Percentiles rank a stretch among this genome's conserved stretches.
Evolutionary conservation across 2,329 filamentous ascomycete genomes (phyloP).

Genomic region (Aspergillus luchuensis): DNA sequence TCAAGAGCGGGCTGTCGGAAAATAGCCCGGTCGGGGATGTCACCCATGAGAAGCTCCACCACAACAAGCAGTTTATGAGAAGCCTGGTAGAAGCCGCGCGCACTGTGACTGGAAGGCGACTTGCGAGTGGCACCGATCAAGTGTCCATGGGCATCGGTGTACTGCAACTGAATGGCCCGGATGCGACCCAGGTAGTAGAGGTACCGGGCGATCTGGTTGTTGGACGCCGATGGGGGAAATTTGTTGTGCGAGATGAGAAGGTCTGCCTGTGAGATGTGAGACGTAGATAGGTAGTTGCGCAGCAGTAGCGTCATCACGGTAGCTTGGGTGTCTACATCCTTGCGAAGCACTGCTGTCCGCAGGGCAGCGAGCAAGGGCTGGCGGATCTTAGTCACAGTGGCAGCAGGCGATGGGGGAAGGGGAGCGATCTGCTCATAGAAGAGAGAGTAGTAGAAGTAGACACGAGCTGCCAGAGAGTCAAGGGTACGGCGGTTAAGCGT

Average conservation of each 20-base stretch:
- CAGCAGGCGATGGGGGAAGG: slow-evolving; percentile 83
- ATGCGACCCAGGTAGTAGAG: slow-evolving; percentile 97
- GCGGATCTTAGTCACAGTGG: slow-evolving; percentile 81
- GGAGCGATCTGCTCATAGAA: slow-evolving; percentile 91
- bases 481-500: slow-evolving; percentile 89
- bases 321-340: slow-evolving; percentile 96
- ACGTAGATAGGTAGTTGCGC: slow-evolving; percentile 93
- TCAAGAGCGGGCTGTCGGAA: slow-evolving; percentile 91
- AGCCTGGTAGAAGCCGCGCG: slow-evolving; percentile 91
- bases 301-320: slow-evolving; percentile 92
- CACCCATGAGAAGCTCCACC: slow-evolving; percentile 96
- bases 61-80: slow-evolving; percentile 96
- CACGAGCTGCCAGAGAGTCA: slow-evolving; percentile 89
- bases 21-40: slow-evolving; percentile 91
- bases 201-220: slow-evolving; percentile 97
- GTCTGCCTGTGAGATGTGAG: slow-evolving; percentile 95
- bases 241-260: slow-evolving; percentile 93
- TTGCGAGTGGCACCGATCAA: slow-evolving; percentile 92
- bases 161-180: slow-evolving; percentile 91
- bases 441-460: slow-evolving; percentile 96
- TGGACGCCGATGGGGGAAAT: slow-evolving; percentile 90
- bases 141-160: slow-evolving; percentile 95
- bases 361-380: slow-evolving; percentile 84
- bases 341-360: slow-evolving; percentile 91
- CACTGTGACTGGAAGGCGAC: slow-evolving; percentile 84